Base-by-base conservation (phyloP, 371 early-diverging fungal species). In the Mortierella sp. region DNA sequence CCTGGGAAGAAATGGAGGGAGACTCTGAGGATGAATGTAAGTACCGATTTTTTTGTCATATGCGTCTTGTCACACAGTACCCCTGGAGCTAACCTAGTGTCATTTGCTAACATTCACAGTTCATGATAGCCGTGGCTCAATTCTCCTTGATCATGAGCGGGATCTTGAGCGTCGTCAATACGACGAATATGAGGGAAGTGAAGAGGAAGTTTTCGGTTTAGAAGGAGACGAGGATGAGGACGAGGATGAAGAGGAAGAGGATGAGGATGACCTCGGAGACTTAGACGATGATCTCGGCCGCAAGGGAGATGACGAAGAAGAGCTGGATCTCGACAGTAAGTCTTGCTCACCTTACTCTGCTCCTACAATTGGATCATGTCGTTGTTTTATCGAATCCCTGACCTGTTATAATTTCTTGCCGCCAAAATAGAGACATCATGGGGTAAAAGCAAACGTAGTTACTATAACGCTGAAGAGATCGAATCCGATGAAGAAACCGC, bases 1-100 rank as follows among this genome's bases (percentile, higher is more conserved):
- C 94, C 3, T 92, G 92, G 93, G 88, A 92, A 58, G 95, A 95
- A 69, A 86, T 94, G 67, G 94, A 94, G 47, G 92, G 93, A 65
- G 95, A 95, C 83, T 91, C 92, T 9, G 94, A 93, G 76, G 95
- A 95, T 71, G 91, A 93, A 63, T 95, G 93, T 92, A 90, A 85
- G 76, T 21, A 0, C 43, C 45, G 1, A 59, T 48, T 43, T 6
- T 48, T 50, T 45, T 19, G 19, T 55, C 8, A 40, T 43, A 16
- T 28, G 0, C 7, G 16, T 10, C 65, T 38, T 36, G 10, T 50
- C n/a, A 50, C n/a, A 16, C 16, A 16, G 50, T 50, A n/a, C 16
- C 50, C 50, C n/a, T 50, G 50, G 22, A 24, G 32, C 55, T 55
- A 22, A 55, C 16, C 5, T 22, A 9, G 11, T 2, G 16, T 36